Percentiles rank a stretch among this genome's conserved stretches.
These are phyloP conservation scores for Recurvomyces mirabilis DNA, from an alignment of 495 filamentous ascomycete genomes.

Conservation along the genomic window DNA sequence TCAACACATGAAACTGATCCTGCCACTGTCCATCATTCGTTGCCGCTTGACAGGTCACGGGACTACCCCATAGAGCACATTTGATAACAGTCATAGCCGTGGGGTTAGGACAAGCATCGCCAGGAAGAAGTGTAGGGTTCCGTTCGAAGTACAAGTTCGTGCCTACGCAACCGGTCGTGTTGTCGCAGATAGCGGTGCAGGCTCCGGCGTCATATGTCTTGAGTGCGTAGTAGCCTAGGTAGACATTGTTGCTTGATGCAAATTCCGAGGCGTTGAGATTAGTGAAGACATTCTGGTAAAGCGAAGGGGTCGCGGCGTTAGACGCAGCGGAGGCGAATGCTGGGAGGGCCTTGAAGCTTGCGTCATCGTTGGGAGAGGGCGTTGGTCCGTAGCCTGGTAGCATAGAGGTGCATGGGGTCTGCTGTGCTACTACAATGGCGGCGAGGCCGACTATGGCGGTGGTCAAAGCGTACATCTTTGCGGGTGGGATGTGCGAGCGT, in stretches of 20 bases:
- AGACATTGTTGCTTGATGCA: slow-evolving; percentile 1
- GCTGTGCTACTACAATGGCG: too few relatives aligned
- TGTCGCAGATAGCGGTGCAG: slow-evolving; percentile 16
- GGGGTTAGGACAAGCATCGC: slow-evolving; percentile 15
- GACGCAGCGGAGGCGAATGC: slow-evolving; percentile 9
- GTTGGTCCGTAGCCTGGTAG: slow-evolving; percentile 3
- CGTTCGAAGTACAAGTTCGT: slow-evolving; percentile 22
- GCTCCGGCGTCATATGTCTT: slow-evolving; percentile 13
- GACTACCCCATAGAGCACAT: slow-evolving; percentile 17
- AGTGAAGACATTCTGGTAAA: slow-evolving; percentile 29
- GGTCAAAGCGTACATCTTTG: slow-evolving; percentile 2
- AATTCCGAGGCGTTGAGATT: slow-evolving; percentile 11
- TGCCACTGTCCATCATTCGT: slow-evolving; percentile 21
- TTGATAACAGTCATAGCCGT: slow-evolving; percentile 14
- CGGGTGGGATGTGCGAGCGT: not conserved
- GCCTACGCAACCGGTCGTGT: slow-evolving; percentile 10
- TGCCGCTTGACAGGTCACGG: slow-evolving; percentile 9
- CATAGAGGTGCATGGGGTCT: slow-evolving; percentile 1
- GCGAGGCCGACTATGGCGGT: not conserved
- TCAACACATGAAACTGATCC: slow-evolving; percentile 16
- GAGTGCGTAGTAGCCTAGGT: slow-evolving; percentile 19
- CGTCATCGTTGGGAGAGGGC: slow-evolving; percentile 14
- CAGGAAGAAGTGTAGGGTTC: slow-evolving; percentile 15
- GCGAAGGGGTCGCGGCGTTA: slow-evolving; percentile 28
- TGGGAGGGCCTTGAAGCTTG: slow-evolving; percentile 8